Evolutionary conservation across 1,139 yeast species (phyloP).

Genomic region (Debaryomyces udenii): DNA sequence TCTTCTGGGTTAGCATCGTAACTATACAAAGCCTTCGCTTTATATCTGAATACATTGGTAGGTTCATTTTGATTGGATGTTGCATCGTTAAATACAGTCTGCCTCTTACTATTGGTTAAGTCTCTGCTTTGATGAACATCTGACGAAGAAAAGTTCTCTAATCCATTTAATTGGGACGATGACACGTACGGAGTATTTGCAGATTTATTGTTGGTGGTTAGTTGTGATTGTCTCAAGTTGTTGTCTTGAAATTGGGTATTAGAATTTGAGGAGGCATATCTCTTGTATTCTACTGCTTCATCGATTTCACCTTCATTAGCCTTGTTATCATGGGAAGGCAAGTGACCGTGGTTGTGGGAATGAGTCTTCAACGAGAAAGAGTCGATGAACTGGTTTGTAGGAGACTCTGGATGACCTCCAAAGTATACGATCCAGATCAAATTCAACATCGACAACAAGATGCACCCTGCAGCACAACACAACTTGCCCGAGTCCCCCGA

Average conservation of each 20-base stretch:
- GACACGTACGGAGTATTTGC: constrained; percentile 49
- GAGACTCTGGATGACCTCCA: constrained; percentile 80
- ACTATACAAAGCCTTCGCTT: constrained; percentile 83
- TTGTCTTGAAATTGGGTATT: constrained; percentile 35
- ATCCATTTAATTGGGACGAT: constrained; percentile 58
- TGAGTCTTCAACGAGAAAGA: constrained; percentile 54
- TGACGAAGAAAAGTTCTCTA: constrained; percentile 54
- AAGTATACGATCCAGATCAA: constrained; percentile 82
- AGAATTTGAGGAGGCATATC: constrained; percentile 24
- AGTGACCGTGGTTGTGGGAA: constrained; percentile 33
- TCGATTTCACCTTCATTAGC: constrained; percentile 27
- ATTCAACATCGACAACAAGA: constrained; percentile 78
- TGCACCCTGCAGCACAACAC: constrained; percentile 93
- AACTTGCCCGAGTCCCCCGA: constrained; percentile 62
- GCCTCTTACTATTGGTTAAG: constrained; percentile 37
- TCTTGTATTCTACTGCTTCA: constrained; percentile 32
- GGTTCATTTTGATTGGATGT: constrained; percentile 33
- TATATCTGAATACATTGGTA: constrained; percentile 59
- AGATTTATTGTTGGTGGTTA: constrained; percentile 33
- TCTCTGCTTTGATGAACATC: constrained; percentile 42
- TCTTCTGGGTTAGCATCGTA: constrained; percentile 95
- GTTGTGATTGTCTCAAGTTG: constrained; percentile 42
- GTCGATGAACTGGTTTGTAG: constrained; percentile 82
- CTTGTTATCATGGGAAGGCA: constrained; percentile 30
- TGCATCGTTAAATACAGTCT: constrained; percentile 29